Evolutionary conservation across 805 yeast genomes (phyloP), one percentile per base, ranked within the genome.

Genomic region (Yarrowia sp.): DNA sequence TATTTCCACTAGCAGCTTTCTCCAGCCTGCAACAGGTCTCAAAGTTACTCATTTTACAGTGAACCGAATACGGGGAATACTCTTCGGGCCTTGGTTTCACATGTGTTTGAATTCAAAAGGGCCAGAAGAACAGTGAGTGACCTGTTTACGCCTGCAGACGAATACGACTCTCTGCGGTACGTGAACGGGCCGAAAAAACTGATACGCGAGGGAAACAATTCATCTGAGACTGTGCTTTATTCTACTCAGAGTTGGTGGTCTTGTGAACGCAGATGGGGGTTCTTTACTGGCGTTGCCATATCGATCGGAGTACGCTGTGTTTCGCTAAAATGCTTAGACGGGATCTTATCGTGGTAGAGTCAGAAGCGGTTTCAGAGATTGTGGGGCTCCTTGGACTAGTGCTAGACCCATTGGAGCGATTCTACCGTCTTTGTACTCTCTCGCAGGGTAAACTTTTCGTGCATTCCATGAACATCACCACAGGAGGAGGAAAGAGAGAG

Each of bases 161-260:
- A 24, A 24, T 24, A 40, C 44, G 19, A n/a, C 44, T 39, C 15
- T 39, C n/a, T 6, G n/a, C n/a, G 42, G 19, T 9, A 20, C 46
- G 20, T 9, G 24, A 6, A 42, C 50, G 50, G 33, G 14, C 50
- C 34, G 50, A 46, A 15, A n/a, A 4, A 4, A 20, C 17, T 1
- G 34, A 46, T 46, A 46, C 50, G 50, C 5, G 17, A 13, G 6
- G 4, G 17, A 46, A 44, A 46, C 50, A 46, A 46, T 46, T 46
- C 50, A 46, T 24, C 50, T 46, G 50, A 46, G 50, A 46, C 50
- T 13, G 17, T 42, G 34, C 34, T 46, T 46, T 46, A 46, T 12
- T 14, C 12, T 5, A 12, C 6, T 20, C 34, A 17, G 50, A 46
- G 50, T 46, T 46, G 47, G n/a, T n/a, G n/a, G n/a, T n/a, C n/a